These are phyloP conservation scores for Dendrostoma leiphaemia DNA, from an alignment of 2,329 filamentous ascomycete genomes.

Conservation along the genomic window DNA sequence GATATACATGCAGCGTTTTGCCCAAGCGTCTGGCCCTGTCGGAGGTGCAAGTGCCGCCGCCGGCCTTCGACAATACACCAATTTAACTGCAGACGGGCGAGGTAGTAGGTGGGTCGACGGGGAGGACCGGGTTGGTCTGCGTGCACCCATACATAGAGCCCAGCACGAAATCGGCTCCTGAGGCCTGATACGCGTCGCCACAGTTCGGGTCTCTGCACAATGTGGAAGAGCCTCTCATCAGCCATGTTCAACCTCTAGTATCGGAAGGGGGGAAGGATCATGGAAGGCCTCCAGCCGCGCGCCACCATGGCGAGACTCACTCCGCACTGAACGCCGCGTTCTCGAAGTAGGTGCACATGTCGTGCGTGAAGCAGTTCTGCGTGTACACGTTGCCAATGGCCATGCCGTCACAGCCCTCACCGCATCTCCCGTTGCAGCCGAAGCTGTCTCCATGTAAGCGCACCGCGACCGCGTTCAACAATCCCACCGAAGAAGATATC, in stretches of 20 bases:
- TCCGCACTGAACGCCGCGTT: constrained; percentile 44
- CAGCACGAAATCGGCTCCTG: constrained; percentile 40
- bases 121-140: constrained; percentile 32
- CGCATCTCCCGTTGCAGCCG: constrained; percentile 48
- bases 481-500: too few species aligned
- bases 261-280: background rate
- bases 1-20: too few species aligned
- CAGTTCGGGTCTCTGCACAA: constrained; percentile 43
- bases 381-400: constrained; percentile 47
- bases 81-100: constrained; percentile 27
- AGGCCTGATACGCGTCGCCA: constrained; percentile 40
- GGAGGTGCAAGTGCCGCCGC: too few species aligned
- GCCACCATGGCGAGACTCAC: constrained; percentile 32
- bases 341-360: constrained; percentile 51
- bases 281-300: too few species aligned
- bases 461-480: too few species aligned
- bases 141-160: constrained; percentile 34
- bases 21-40: too few species aligned
- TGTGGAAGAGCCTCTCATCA: too few species aligned
- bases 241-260: background rate
- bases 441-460: constrained; percentile 39
- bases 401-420: constrained; percentile 41
- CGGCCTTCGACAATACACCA: too few species aligned
- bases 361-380: constrained; percentile 49
- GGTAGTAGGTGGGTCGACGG: constrained; percentile 25